Conservation (phyloP, 2,329 filamentous ascomycete genomes). For the Lasiodiplodia sp. region DNA sequence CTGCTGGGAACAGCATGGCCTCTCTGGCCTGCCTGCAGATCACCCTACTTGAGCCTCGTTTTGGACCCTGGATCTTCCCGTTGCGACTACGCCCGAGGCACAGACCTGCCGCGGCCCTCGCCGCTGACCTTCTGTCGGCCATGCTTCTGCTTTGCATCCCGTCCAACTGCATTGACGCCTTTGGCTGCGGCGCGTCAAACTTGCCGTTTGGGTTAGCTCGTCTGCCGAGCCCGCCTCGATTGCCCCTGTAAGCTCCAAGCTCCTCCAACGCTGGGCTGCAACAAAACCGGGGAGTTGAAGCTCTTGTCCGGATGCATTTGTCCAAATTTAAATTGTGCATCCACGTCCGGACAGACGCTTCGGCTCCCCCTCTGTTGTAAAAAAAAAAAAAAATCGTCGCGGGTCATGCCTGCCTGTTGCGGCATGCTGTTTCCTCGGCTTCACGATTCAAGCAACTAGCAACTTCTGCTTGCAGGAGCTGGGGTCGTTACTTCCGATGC, state of each 20-base stretch:
- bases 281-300: no score
- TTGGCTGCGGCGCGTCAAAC: conserved; percentile 3
- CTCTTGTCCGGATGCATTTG: no score
- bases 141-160: not conserved
- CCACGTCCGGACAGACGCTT: no score
- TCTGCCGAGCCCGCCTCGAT: not conserved
- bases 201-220: conserved; percentile 12
- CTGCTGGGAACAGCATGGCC: conserved; percentile 7
- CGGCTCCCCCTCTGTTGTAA: no score
- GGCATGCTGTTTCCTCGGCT: not conserved
- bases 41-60: conserved; percentile 17
- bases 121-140: not conserved
- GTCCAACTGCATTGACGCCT: not conserved
- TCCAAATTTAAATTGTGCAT: no score
- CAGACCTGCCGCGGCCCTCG: not conserved
- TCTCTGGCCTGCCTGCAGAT: conserved; percentile 11
- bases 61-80: conserved; percentile 19
- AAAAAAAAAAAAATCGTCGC: no score
- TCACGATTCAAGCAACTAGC: not conserved
- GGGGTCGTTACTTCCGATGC: not conserved
- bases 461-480: not conserved
- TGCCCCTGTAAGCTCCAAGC: not conserved
- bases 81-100: not conserved
- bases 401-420: not conserved
- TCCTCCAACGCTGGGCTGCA: not conserved